phyloP scores from a whole-genome alignment of 2,329 filamentous ascomycete species.

The Trichoderma endophyticum region DNA sequence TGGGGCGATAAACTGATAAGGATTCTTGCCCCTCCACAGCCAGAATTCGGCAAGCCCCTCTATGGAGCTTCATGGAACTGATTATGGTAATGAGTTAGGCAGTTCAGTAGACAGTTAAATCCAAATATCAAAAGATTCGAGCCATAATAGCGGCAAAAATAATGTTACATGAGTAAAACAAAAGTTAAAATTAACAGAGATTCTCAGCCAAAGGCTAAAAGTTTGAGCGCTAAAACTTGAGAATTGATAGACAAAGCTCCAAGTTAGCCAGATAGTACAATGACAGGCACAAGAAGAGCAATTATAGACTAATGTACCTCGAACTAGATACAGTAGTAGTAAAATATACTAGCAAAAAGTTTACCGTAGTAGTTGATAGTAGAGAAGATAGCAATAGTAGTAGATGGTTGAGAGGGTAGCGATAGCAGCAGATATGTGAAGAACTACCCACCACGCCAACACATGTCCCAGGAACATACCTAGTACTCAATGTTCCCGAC shows the following conservation, averaged over 20 bases:
- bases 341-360: too few relatives aligned
- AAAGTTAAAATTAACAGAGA: background rate
- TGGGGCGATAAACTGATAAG: constrained; percentile 40
- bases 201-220: background rate
- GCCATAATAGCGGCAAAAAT: background rate
- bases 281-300: background rate
- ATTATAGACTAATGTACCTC: too few relatives aligned
- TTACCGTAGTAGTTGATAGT: background rate
- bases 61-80: background rate
- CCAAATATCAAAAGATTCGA: background rate
- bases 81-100: background rate
- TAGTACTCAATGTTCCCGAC: background rate
- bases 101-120: background rate
- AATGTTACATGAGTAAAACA: background rate
- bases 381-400: background rate
- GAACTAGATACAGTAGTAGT: too few relatives aligned
- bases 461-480: background rate
- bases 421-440: background rate
- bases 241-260: background rate
- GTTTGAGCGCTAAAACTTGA: background rate
- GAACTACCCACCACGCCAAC: background rate
- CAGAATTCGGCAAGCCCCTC: constrained; percentile 28
- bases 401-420: background rate
- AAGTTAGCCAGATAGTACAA: background rate
- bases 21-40: constrained; percentile 35